phyloP scores from a whole-genome alignment of 2,329 filamentous ascomycete species.

The Paracamarosporium sp. region DNA sequence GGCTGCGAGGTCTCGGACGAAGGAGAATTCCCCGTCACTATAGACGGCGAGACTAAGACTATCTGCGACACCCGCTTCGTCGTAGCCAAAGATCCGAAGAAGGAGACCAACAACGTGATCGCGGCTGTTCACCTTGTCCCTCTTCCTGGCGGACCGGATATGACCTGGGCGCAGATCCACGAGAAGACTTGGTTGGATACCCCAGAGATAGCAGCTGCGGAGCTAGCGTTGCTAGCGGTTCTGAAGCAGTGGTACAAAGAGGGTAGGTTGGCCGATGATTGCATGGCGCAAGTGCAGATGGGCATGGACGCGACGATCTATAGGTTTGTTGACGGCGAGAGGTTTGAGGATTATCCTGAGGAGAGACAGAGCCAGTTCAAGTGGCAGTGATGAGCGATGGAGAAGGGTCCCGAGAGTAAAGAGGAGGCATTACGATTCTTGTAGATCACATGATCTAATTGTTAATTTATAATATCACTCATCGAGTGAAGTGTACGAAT shows the following conservation, averaged over 20 bases:
- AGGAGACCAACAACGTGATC: not conserved
- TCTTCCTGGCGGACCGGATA: not conserved
- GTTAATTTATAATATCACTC: too few species aligned
- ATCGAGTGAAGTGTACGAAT: too few species aligned
- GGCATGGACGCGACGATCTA: not conserved
- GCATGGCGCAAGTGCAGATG: not conserved
- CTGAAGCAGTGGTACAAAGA: not conserved
- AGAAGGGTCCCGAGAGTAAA: not conserved
- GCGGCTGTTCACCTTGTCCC: not conserved
- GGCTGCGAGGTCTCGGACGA: not conserved
- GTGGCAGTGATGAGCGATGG: not conserved
- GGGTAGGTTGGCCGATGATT: not conserved
- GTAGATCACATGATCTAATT: not conserved
- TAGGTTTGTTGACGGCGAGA: not conserved
- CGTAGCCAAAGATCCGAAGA: not conserved
- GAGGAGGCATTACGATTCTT: not conserved
- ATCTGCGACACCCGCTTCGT: not conserved
- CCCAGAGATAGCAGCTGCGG: not conserved
- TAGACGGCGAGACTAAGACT: not conserved
- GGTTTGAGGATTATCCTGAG: conserved; percentile 1
- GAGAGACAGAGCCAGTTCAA: not conserved
- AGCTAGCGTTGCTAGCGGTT: not conserved
- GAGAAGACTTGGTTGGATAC: not conserved
- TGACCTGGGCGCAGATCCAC: not conserved
- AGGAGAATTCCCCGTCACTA: not conserved